These are phyloP conservation scores for Blastocystis sp. DNA, from an alignment of 352 stramenopile species.

Conservation along the genomic window DNA sequence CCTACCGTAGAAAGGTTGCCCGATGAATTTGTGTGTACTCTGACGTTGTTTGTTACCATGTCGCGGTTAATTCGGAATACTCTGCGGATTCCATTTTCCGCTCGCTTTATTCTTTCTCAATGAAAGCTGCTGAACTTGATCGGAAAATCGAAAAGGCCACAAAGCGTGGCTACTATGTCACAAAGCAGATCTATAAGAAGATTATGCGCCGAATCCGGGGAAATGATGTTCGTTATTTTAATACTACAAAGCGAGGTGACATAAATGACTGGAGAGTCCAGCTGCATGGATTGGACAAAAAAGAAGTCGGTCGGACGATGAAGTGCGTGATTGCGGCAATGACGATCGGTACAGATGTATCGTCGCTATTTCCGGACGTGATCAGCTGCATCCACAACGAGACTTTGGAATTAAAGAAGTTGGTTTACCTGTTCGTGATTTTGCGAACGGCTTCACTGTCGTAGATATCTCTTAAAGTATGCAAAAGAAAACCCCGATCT, in stretches of 20 bases:
- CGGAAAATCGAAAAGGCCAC: slow-evolving; percentile 20
- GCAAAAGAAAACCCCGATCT: slow-evolving; percentile 97
- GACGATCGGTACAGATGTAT: slow-evolving; percentile 98
- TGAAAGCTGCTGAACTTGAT: slow-evolving; percentile 52
- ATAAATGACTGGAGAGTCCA: slow-evolving; percentile 95
- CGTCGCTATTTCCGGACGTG: slow-evolving; percentile 96
- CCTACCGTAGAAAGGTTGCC: no score
- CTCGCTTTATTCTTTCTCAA: not conserved
- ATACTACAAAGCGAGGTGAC: slow-evolving; percentile 94
- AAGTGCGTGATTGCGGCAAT: slow-evolving; percentile 97
- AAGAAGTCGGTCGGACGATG: slow-evolving; percentile 95
- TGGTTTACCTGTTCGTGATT: slow-evolving; percentile 91
- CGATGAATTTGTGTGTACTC: no score
- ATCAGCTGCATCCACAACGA: slow-evolving; percentile 92
- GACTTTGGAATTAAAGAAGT: slow-evolving; percentile 87
- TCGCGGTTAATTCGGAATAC: no score
- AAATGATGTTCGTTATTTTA: slow-evolving; percentile 96
- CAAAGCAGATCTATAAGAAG: slow-evolving; percentile 61
- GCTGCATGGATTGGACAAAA: slow-evolving; percentile 87
- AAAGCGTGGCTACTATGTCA: slow-evolving; percentile 38
- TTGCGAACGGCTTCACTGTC: not conserved
- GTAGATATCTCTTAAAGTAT: slow-evolving; percentile 97
- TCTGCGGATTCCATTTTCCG: no score
- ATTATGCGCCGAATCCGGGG: slow-evolving; percentile 67
- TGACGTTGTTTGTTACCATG: no score